A percentile compares a stretch with the other conserved stretches of the same genome.
Conservation (phyloP, 2,329 filamentous ascomycete genomes). For the Sclerotinia borealis region DNA sequence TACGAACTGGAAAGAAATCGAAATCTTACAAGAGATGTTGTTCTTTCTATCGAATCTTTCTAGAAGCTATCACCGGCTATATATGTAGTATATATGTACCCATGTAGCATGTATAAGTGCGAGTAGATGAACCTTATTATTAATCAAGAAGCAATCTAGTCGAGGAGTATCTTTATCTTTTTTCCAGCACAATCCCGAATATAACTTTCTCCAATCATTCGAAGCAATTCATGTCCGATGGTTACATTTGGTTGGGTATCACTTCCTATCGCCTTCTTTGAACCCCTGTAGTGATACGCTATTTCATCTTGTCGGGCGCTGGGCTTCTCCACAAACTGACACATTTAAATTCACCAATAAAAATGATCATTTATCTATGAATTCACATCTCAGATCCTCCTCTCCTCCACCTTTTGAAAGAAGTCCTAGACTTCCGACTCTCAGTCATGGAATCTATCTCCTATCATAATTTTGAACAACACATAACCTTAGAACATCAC, state of each 20-base stretch:
- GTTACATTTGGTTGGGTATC: constrained; percentile 4
- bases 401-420: constrained; percentile 7
- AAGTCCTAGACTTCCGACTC: not conserved
- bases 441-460: constrained; percentile 6
- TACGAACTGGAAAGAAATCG: not conserved
- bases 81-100: not conserved
- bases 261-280: not conserved
- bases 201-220: not conserved
- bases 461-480: constrained; percentile 7
- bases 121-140: not conserved
- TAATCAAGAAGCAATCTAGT: constrained; percentile 2
- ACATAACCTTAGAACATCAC: constrained; percentile 10
- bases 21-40: not conserved
- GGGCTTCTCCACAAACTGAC: constrained; percentile 11
- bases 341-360: constrained; percentile 7
- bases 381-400: not conserved
- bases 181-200: not conserved
- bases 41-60: not conserved
- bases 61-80: not conserved
- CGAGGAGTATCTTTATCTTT: not conserved
- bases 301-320: not conserved
- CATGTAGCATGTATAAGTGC: not conserved
- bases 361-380: not conserved
- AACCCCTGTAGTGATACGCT: constrained; percentile 3
- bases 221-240: not conserved